Percentiles rank a stretch among this genome's conserved stretches.
phyloP scores from a whole-genome alignment of 2,329 filamentous ascomycete species.

The Neofusicoccum laricinum region DNA sequence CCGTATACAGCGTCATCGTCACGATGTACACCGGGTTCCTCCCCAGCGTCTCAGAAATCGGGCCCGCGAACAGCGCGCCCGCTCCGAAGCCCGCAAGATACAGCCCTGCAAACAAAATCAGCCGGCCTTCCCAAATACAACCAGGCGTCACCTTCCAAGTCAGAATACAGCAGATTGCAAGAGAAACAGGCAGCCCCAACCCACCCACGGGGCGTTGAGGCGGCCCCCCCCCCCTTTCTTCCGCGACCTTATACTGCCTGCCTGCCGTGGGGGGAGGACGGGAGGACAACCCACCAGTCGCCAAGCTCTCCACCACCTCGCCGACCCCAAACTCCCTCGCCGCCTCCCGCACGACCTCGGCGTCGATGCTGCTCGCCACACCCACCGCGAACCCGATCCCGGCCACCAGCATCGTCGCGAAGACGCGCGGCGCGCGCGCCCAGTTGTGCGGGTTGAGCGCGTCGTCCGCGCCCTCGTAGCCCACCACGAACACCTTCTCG shows the following conservation, averaged over 20 bases:
- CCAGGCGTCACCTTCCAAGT: no score
- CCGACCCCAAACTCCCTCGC: slow-evolving; percentile 39
- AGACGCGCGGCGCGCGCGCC: slow-evolving; percentile 27
- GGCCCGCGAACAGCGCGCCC: slow-evolving; percentile 49
- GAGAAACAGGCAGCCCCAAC: no score
- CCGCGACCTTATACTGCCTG: no score
- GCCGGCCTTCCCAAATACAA: slow-evolving; percentile 36
- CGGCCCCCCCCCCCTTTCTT: no score
- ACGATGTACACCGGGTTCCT: slow-evolving; percentile 50
- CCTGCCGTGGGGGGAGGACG: no score
- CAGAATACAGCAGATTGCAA: no score
- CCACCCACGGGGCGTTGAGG: no score
- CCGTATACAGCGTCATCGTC: slow-evolving; percentile 46
- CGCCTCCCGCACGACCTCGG: slow-evolving; percentile 46
- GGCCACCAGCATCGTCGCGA: slow-evolving; percentile 30
- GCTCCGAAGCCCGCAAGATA: slow-evolving; percentile 43
- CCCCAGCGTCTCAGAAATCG: slow-evolving; percentile 33
- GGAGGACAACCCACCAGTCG: neutral
- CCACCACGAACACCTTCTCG: slow-evolving; percentile 35
- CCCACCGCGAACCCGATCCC: slow-evolving; percentile 51
- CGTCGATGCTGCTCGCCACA: slow-evolving; percentile 53
- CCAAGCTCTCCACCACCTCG: slow-evolving; percentile 7
- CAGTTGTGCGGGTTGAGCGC: slow-evolving; percentile 39
- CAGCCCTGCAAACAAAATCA: slow-evolving; percentile 14
- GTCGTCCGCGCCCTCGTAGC: slow-evolving; percentile 34